Evolutionary conservation across 371 early-diverging fungal species (phyloP), one percentile per base, ranked within the genome.

Genomic region (Mucor ambiguus): DNA sequence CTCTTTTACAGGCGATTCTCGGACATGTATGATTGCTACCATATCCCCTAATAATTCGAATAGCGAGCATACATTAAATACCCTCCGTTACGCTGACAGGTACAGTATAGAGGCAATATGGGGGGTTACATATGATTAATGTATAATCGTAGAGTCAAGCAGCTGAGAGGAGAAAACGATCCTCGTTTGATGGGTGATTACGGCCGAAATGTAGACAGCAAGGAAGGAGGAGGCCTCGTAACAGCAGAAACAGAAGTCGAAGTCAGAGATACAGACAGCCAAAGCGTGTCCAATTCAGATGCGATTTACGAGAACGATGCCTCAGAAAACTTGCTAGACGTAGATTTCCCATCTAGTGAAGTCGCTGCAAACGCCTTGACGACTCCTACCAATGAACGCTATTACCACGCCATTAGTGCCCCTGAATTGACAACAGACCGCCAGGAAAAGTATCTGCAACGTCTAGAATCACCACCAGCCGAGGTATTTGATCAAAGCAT

Each of bases 11-110:
- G 99, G 99, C 12, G 92, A 96, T 73, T 96, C 97, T 24, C 87
- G 93, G 18, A 97, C 98, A 0, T 96, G 96, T 71, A 95, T 99
- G 96, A 92, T 99, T 62, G 99, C 98, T 2, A 99, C 98, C 1
- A 89, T 99, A 24, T 94, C 95, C 4, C 98, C 99, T 14, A 94
- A 93, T 65, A 87, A 88, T 22, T 82, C 90, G 20, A 97, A 96
- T 83, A 89, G 92, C 66, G 99, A 99, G 65, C 98, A 99, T 79
- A 94, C 98, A 0, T 83, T 99, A 44, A 99, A 99, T 74, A 99
- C 99, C 1, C 84, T 99, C 38, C 89, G 99, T 55, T 99, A 99
- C 78, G 99, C 99, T 2, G 96, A 97, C 76, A 93, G 93, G 77
- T 71, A 77, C 55, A 84, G 46, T 20, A 44, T 20, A 5, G 14